Evolutionary conservation across 192 early-diverging fungal species (phyloP), one percentile per base, ranked within the genome.

Genomic region (Entomortierella lignicola): DNA sequence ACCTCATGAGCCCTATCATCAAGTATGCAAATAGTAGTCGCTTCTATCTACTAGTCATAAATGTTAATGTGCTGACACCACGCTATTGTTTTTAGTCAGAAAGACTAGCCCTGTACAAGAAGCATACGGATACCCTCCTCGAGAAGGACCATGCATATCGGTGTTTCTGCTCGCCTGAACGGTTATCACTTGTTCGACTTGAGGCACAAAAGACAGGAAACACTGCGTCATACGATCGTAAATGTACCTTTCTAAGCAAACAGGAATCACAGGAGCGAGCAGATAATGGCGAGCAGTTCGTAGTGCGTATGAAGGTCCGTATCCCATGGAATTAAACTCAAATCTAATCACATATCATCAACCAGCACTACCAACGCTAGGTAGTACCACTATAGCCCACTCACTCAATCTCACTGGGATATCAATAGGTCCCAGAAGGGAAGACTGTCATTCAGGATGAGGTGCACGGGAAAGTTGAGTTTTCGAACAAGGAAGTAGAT

Each of bases 121-220:
- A 84, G 0, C 84, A 93, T 58, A 92, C 91, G 10, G 64, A 92
- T 1, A 61, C 83, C 12, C 87, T 98, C 32, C 48, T 97, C 3
- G 83, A 91, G 31, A 70, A 81, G 1, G 93, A 90, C 4, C 83
- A 89, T 17, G 97, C 94, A 1, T 98, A 98, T 71, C 86, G 93
- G 29, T 98, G 97, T 73, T 98, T 96, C 66, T 98, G 97, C 82
- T 83, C 86, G 12, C 63, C 88, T 8, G 87, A 93, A 42, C 88
- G 93, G 8, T 82, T 96, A 26, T 83, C 88, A 10, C 55, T 84
- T 13, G 79, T 92, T 11, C 85, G 93, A 2, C 71, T 82, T 31
- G 66, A 81, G 48, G 81, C 87, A 4, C 85, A 85, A 13, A 82
- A 88, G n/a, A 71, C 85, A 5, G 92, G 91, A 1, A 72, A 77